These are phyloP conservation scores for Vitis amurensis DNA, from an alignment of 164 flowering plant species.

Conservation along the genomic window DNA sequence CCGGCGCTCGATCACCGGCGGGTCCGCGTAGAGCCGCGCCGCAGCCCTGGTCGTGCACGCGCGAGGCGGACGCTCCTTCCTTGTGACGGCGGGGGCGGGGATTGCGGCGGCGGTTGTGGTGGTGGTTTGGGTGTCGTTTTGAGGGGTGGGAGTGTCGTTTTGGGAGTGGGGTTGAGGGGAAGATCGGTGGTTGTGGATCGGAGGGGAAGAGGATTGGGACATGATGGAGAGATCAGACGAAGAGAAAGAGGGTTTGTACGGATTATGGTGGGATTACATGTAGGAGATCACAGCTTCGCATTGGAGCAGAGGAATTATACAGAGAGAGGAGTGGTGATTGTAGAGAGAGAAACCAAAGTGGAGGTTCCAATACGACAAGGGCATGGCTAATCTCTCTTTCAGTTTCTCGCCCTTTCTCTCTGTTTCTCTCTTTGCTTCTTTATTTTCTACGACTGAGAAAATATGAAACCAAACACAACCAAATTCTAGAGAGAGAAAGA, in stretches of 20 bases:
- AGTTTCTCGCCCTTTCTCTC: too few relatives aligned
- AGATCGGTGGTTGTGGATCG: constrained; percentile 24
- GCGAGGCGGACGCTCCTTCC: constrained; percentile 74
- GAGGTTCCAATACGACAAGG: neutral
- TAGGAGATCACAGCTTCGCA: constrained; percentile 24
- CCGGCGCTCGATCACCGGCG: constrained; percentile 35
- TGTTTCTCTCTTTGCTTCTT: too few relatives aligned
- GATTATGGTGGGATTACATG: constrained; percentile 17
- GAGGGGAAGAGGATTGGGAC: constrained; percentile 36
- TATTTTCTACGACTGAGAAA: neutral
- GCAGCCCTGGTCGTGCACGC: constrained; percentile 86
- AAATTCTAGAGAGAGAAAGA: neutral
- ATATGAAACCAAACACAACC: too few relatives aligned
- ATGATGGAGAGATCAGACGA: constrained; percentile 28
- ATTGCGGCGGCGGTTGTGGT: neutral
- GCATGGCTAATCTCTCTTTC: neutral
- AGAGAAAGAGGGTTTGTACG: constrained; percentile 10
- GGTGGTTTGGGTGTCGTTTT: constrained; percentile 3
- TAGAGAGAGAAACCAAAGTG: neutral
- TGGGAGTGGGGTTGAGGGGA: constrained; percentile 12
- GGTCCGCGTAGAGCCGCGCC: constrained; percentile 41
- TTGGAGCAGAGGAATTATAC: constrained; percentile 11
- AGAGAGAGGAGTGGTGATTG: neutral
- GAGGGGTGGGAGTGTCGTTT: constrained; percentile 9
- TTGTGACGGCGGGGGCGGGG: constrained; percentile 7